A percentile compares a stretch with the other conserved stretches of the same genome.
These are phyloP conservation scores for Thelonectria rubi DNA, from an alignment of 2,329 filamentous ascomycete genomes.

Conservation along the genomic window DNA sequence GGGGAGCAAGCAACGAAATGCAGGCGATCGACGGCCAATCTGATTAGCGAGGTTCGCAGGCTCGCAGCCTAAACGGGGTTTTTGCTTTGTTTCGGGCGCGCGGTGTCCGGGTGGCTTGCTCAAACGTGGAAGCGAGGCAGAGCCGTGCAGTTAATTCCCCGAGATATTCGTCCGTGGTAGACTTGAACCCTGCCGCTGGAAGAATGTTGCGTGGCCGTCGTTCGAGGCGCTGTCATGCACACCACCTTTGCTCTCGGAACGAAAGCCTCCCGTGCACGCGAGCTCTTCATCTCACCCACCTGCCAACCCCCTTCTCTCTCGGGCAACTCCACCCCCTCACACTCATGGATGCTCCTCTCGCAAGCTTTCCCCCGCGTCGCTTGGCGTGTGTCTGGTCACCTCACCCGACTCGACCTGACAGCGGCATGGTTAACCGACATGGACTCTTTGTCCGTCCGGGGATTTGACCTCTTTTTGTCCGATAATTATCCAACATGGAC, in stretches of 20 bases:
- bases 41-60: too few species aligned
- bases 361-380: slow-evolving; percentile 34
- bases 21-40: too few species aligned
- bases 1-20: neutral
- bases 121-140: too few species aligned
- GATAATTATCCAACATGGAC: neutral
- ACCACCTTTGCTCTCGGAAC: slow-evolving; percentile 20
- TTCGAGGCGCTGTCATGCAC: neutral
- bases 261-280: slow-evolving; percentile 20
- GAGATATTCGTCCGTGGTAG: too few species aligned
- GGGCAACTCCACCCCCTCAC: slow-evolving; percentile 21
- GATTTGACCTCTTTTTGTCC: neutral
- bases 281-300: slow-evolving; percentile 3
- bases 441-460: neutral
- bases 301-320: slow-evolving; percentile 19
- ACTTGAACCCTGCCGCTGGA: too few species aligned
- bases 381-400: slow-evolving; percentile 20
- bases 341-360: slow-evolving; percentile 18
- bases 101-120: too few species aligned
- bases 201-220: neutral
- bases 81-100: too few species aligned
- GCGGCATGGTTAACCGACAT: neutral
- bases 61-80: too few species aligned
- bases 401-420: neutral
- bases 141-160: too few species aligned